Evolutionary conservation across 257 asterid species (phyloP), one percentile per base, ranked within the genome.

Genomic region (Salvia hispanica): DNA sequence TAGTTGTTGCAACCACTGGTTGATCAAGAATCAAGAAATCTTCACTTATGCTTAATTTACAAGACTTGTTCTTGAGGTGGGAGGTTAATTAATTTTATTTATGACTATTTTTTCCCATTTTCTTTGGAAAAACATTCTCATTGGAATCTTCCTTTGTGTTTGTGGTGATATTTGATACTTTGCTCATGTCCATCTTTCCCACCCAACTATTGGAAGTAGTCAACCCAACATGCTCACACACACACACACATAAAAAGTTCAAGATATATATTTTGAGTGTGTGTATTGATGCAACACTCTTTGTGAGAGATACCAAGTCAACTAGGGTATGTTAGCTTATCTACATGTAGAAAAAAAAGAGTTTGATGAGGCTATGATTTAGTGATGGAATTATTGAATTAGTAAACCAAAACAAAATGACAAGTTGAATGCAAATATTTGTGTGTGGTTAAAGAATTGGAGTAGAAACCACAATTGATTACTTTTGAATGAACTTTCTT

Each of bases 1-100:
- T 54, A 77, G 91, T 86, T 76, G 95, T 82, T 88, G 84, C 88
- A 90, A 84, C 95, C 85, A 86, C 94, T 90, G 75, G 78, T 66
- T 76, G 47, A 69, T 76, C 74, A 78, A 78, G 76, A 70, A 64
- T 79, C 74, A 71, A 64, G 76, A 75, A 44, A 61, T 18, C 58
- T 76, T 55, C 60, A 69, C 62, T 67, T 25, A 66, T 75, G 72
- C 88, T 86, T 89, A 8, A 51, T 68, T 74, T 63, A 46, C 63
- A 85, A 76, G 84, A 73, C 79, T 74, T 73, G 43, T 57, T 71
- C 40, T 45, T 63, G 21, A 52, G 51, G 51, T 73, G 16, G 59
- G 64, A 42, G 18, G 54, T 40, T 75, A 21, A 62, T 59, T 67
- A 54, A 57, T 59, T 67, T 40, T 58, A 11, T 8, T 16, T 0